These are phyloP conservation scores for Hypomyces rosellus DNA, from an alignment of 2,329 filamentous ascomycete species.

Conservation along the genomic window DNA sequence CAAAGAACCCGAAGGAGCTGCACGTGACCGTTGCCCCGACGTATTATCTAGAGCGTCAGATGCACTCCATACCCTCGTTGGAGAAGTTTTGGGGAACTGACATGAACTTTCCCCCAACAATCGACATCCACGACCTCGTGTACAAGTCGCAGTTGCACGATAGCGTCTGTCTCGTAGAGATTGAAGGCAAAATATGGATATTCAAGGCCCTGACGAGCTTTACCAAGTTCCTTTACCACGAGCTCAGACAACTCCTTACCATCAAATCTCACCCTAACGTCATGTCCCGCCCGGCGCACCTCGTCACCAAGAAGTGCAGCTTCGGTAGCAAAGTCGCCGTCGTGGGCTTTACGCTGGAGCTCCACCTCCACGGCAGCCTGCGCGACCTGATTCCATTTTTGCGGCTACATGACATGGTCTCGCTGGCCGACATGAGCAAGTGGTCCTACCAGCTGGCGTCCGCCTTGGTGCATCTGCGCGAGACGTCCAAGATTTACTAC, in stretches of 20 bases:
- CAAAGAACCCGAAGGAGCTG: conserved; percentile 40
- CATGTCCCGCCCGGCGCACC: conserved; percentile 43
- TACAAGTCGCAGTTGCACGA: conserved; percentile 51
- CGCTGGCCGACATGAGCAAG: conserved; percentile 39
- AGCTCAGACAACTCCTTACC: conserved; percentile 49
- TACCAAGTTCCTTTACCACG: conserved; percentile 56
- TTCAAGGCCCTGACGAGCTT: conserved; percentile 54
- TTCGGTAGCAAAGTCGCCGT: conserved; percentile 52
- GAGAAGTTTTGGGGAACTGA: conserved; percentile 36
- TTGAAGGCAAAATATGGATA: conserved; percentile 39
- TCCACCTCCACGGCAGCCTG: conserved; percentile 47
- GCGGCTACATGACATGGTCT: conserved; percentile 39
- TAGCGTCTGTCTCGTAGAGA: conserved; percentile 49
- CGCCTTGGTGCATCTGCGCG: conserved; percentile 45
- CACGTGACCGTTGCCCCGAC: conserved; percentile 42
- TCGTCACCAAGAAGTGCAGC: conserved; percentile 49
- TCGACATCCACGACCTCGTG: conserved; percentile 45
- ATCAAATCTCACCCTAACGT: conserved; percentile 48
- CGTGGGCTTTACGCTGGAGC: conserved; percentile 51
- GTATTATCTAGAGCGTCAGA: conserved; percentile 47
- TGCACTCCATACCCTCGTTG: conserved; percentile 40
- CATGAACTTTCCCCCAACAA: conserved; percentile 35
- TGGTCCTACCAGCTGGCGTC: conserved; percentile 49
- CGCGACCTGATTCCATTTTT: conserved; percentile 49
- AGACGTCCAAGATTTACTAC: conserved; percentile 43